These are phyloP conservation scores for Salix brachista DNA, from an alignment of 345 rosid species.

Conservation along the genomic window DNA sequence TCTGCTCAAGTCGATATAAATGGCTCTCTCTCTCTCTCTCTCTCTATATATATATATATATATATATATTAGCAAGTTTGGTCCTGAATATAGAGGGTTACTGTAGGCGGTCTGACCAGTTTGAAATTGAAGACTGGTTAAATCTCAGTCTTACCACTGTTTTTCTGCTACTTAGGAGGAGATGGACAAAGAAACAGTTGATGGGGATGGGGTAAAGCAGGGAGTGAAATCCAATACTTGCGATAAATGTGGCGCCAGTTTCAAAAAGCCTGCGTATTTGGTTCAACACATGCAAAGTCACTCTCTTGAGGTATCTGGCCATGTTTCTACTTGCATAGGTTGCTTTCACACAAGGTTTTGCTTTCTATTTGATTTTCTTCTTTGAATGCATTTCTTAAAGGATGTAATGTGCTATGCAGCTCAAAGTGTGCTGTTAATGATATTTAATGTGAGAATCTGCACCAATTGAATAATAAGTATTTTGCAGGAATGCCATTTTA, in stretches of 20 bases:
- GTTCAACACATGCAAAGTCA: conserved; percentile 83
- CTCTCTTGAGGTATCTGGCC: conserved; percentile 55
- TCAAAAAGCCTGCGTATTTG: conserved; percentile 77
- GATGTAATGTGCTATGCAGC: background rate
- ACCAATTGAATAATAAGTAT: conserved; percentile 7
- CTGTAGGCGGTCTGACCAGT: too few relatives aligned
- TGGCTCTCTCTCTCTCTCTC: too few relatives aligned
- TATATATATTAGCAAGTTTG: too few relatives aligned
- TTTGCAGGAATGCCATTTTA: conserved; percentile 47
- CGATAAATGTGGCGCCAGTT: conserved; percentile 60
- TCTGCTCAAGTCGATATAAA: too few relatives aligned
- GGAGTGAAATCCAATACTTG: conserved; percentile 37
- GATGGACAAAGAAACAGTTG: conserved; percentile 18
- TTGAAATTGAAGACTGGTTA: background rate
- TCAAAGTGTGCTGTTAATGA: background rate
- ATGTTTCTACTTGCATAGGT: background rate
- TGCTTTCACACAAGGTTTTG: background rate
- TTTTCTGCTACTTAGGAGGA: conserved; percentile 10
- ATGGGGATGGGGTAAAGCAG: conserved; percentile 23
- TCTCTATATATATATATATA: too few relatives aligned
- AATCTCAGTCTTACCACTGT: background rate
- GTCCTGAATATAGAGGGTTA: too few relatives aligned
- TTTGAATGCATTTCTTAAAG: background rate
- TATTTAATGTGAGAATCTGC: background rate
- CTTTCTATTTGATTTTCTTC: background rate